Base-by-base conservation (phyloP, 495 filamentous ascomycete genomes). In the Xylaria cubensis region DNA sequence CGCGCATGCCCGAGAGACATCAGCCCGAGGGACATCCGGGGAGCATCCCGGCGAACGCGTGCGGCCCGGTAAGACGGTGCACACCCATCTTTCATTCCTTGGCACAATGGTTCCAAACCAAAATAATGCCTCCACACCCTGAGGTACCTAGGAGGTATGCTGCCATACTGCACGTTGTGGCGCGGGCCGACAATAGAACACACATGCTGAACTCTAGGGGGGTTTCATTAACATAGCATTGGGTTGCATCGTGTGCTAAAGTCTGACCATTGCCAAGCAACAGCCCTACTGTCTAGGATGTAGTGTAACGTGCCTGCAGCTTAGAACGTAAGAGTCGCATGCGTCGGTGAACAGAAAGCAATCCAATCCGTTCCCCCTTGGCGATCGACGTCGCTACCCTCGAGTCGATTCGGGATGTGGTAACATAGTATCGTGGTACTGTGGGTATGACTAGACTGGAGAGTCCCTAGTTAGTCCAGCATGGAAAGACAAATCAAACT, bases 291-390 rank as follows among this genome's bases (percentile, higher is more conserved):
- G 65, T 51, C 32, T 50, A 9, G 48, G 64, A 21, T 56, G 65
- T 56, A 56, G 65, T 67, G 65, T 32, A 67, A 67, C 65, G 65
- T 67, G 48, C 50, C 26, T 67, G 65, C 65, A 67, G 65, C 65
- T 67, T 21, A 44, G 42, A 67, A 56, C 65, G 65, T 67, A 67
- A 67, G 50, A 67, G 50, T 67, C 21, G 65, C 65, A 67, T 56
- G 65, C 65, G 65, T 55, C 65, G 65, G 65, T 67, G 65, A 67
- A 29, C 61, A 44, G 12, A 24, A 44, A 13, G 61, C 39, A 42
- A 12, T 42, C 39, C 61, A 56, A 67, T 67, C 50, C 65, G 19
- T 44, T 42, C 21, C 29, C 29, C 64, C 26, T 56, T 42, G 65
- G 29, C 50, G 65, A 67, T 67, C 65, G 48, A 67, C 65, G 65